Percentiles rank a stretch among this genome's conserved stretches.
Conservation (phyloP, 441 rosid genomes). For the Jatropha multifida region DNA sequence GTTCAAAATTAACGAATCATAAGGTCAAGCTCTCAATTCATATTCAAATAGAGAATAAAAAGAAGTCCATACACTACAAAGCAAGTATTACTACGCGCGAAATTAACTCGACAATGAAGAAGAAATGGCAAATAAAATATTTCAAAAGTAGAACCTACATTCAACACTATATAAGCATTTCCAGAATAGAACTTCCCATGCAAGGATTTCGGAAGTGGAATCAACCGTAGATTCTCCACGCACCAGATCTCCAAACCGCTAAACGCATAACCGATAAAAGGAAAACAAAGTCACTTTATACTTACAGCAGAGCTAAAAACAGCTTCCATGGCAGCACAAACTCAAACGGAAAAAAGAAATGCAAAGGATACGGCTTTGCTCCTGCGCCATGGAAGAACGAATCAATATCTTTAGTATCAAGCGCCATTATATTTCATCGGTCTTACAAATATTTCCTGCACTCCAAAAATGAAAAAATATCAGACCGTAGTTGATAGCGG, state of each 20-base stretch:
- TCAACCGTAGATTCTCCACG: slow-evolving; percentile 47
- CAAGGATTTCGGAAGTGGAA: slow-evolving; percentile 55
- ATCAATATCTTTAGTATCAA: slow-evolving; percentile 43
- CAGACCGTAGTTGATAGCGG: no score
- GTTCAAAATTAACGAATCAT: slow-evolving; percentile 17
- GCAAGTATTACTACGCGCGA: not conserved
- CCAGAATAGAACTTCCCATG: slow-evolving; percentile 75
- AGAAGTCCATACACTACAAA: not conserved
- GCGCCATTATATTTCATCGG: slow-evolving; percentile 44
- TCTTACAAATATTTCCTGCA: not conserved
- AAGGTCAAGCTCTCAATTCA: not conserved
- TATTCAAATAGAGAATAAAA: not conserved
- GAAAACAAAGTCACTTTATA: not conserved
- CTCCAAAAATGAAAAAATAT: not conserved
- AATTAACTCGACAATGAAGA: not conserved
- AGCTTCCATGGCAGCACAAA: not conserved
- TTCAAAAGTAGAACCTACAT: slow-evolving; percentile 41
- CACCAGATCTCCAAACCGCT: slow-evolving; percentile 93
- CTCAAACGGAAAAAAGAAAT: not conserved
- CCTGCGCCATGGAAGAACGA: slow-evolving; percentile 63
- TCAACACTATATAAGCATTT: slow-evolving; percentile 60
- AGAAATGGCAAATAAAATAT: not conserved
- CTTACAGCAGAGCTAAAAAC: not conserved
- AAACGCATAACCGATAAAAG: slow-evolving; percentile 16
- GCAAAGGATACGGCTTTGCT: slow-evolving; percentile 51